Evolutionary conservation across 805 yeast genomes (phyloP).

Genomic region (Candida pini): DNA sequence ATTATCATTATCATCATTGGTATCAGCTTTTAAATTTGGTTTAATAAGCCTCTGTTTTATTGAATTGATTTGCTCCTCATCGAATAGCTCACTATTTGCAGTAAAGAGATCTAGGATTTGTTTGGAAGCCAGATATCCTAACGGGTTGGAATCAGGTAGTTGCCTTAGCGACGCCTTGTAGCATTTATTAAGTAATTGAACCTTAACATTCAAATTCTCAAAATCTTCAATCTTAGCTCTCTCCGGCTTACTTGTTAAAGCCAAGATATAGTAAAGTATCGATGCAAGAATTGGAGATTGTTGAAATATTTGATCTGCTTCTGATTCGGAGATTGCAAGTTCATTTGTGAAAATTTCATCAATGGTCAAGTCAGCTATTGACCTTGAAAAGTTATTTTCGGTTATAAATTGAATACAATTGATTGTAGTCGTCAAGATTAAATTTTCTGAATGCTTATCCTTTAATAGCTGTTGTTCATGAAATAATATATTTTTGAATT

Average conservation of each 20-base stretch:
- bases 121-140: conserved; percentile 8
- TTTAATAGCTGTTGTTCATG: conserved; percentile 11
- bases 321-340: neutral
- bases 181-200: conserved; percentile 16
- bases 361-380: neutral
- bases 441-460: conserved; percentile 2
- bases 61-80: conserved; percentile 7
- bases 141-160: neutral
- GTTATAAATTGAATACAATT: conserved; percentile 1
- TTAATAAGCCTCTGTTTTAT: neutral
- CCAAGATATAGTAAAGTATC: conserved; percentile 19
- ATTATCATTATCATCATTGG: neutral
- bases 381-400: neutral
- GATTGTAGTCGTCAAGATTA: conserved; percentile 8
- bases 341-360: neutral
- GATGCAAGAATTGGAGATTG: conserved; percentile 23
- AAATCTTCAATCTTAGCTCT: conserved; percentile 7
- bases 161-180: conserved; percentile 10
- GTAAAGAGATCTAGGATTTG: conserved; percentile 5
- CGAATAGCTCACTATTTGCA: conserved; percentile 7
- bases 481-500: conserved; percentile 13
- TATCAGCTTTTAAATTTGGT: neutral
- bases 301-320: conserved; percentile 7
- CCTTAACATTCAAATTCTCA: conserved; percentile 13
- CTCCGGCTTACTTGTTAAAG: conserved; percentile 8